Evolutionary conservation across 2,329 filamentous ascomycete genomes (phyloP).

Genomic region (Penicillium sp.): DNA sequence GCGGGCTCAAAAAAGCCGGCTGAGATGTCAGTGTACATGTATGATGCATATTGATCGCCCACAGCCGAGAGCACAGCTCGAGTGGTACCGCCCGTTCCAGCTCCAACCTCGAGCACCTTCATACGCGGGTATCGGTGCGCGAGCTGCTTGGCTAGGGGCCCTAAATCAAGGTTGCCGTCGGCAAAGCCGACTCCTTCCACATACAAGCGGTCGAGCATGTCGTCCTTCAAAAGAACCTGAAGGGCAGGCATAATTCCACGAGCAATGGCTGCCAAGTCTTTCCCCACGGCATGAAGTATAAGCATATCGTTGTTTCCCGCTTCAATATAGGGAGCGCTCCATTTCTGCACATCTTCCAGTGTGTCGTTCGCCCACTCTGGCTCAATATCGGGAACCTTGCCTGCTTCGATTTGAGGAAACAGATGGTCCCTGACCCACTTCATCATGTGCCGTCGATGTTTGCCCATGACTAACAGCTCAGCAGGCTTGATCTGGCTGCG

Average conservation of each 20-base stretch:
- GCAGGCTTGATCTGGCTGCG: too few species aligned
- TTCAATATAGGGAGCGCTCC: too few species aligned
- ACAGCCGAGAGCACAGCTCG: background rate
- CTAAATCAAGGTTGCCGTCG: background rate
- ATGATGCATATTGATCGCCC: background rate
- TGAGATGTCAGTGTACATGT: conserved; percentile 55
- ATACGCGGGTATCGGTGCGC: conserved; percentile 21
- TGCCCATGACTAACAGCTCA: too few species aligned
- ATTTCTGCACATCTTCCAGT: too few species aligned
- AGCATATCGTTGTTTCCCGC: background rate
- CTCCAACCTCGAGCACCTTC: conserved; percentile 42
- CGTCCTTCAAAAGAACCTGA: background rate
- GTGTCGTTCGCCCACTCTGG: too few species aligned
- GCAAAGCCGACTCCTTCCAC: background rate
- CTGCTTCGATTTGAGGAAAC: too few species aligned
- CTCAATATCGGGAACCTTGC: background rate
- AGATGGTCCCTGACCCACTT: too few species aligned
- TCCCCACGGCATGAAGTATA: background rate
- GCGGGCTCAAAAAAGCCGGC: conserved; percentile 48
- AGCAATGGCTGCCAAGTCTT: background rate
- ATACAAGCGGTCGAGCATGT: background rate
- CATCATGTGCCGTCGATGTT: too few species aligned
- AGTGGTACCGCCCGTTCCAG: background rate
- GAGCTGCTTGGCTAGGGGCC: background rate
- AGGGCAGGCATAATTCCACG: background rate